Evolutionary conservation across 768 basidiomycete genomes (phyloP).

Genomic region (Mycena kentingensis): DNA sequence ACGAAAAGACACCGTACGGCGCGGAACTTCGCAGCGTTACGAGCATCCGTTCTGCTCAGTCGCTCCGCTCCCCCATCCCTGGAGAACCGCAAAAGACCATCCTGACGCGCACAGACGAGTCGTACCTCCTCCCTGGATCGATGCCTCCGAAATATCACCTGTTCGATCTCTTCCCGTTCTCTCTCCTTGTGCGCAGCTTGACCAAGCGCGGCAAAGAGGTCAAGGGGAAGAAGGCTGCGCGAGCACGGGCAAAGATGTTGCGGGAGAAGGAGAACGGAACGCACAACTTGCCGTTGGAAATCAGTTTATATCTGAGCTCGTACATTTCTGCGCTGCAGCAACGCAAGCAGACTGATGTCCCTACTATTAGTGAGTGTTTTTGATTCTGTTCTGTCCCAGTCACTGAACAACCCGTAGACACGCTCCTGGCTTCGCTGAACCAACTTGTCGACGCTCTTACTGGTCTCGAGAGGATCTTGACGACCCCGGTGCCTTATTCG

Average conservation of each 20-base stretch:
- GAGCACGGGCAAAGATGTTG: conserved; percentile 50
- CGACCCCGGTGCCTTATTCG: conserved; percentile 79
- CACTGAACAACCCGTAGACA: conserved; percentile 35
- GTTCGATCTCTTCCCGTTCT: conserved; percentile 73
- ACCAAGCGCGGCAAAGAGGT: conserved; percentile 50
- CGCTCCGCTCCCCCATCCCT: conserved; percentile 4
- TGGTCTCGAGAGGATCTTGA: conserved; percentile 71
- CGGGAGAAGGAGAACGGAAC: conserved; percentile 40
- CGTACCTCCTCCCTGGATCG: conserved; percentile 51
- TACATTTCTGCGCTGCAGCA: conserved; percentile 62
- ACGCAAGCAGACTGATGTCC: conserved; percentile 57
- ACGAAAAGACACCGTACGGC: conserved; percentile 13
- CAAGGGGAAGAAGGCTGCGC: conserved; percentile 65
- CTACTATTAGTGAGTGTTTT: conserved; percentile 56
- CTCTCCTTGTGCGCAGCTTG: conserved; percentile 51
- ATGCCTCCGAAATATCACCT: conserved; percentile 61
- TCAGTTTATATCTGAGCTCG: conserved; percentile 69
- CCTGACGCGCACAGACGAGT: conserved; percentile 44
- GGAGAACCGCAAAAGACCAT: conserved; percentile 36
- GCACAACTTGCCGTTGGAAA: conserved; percentile 70
- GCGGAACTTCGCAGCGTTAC: not conserved
- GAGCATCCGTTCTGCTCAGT: conserved; percentile 4
- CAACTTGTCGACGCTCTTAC: conserved; percentile 67
- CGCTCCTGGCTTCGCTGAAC: conserved; percentile 49
- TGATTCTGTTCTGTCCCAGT: not conserved